Conservation (phyloP, 2,329 filamentous ascomycete genomes). For the Pseudopithomyces chartarum region DNA sequence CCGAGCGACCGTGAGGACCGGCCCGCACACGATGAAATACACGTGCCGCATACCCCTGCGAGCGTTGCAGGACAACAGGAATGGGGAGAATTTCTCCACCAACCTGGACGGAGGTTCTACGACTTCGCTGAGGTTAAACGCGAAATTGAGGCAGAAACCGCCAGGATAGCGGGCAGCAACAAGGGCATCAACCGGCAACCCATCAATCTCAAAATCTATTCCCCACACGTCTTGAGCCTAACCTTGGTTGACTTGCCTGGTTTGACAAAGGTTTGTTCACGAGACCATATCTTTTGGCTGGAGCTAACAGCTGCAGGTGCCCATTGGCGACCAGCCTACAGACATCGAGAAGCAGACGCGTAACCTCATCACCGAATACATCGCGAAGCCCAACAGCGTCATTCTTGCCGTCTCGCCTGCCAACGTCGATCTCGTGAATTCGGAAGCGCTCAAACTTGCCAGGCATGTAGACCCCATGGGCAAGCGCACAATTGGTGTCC, state of each 20-base stretch:
- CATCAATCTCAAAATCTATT: constrained; percentile 99
- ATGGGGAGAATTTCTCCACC: constrained; percentile 97
- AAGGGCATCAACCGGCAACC: constrained; percentile 98
- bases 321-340: constrained; percentile 94
- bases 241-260: constrained; percentile 95
- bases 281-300: constrained; percentile 7
- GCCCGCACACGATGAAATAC: constrained; percentile 66
- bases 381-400: constrained; percentile 98
- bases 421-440: constrained; percentile 98
- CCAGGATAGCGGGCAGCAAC: constrained; percentile 92
- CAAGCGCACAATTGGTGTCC: constrained; percentile 90
- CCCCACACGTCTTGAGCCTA: constrained; percentile 92
- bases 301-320: constrained; percentile 64
- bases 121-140: constrained; percentile 93
- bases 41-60: constrained; percentile 76
- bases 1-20: constrained; percentile 74
- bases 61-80: constrained; percentile 69
- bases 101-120: constrained; percentile 84
- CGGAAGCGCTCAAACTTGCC: constrained; percentile 93
- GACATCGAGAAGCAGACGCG: constrained; percentile 99
- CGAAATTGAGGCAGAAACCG: constrained; percentile 96
- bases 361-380: constrained; percentile 96
- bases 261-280: constrained; percentile 76
- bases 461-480: constrained; percentile 96
- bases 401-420: constrained; percentile 95